phyloP scores from a whole-genome alignment of 2,329 filamentous ascomycete species.

The Nemania sp. region DNA sequence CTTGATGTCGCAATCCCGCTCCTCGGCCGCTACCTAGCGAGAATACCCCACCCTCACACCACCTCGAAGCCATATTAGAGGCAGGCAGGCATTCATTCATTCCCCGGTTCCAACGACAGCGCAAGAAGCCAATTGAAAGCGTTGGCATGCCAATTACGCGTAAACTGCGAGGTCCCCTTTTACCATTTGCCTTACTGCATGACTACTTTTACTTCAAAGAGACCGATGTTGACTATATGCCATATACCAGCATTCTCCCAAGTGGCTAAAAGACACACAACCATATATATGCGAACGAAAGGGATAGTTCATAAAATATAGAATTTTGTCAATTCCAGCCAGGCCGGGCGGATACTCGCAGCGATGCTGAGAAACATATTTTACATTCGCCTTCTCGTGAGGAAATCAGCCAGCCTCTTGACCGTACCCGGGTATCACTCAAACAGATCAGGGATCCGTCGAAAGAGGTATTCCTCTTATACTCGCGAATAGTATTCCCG shows the following conservation, averaged over 20 bases:
- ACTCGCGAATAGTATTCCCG: background rate
- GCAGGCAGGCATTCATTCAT: background rate
- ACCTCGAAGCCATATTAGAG: background rate
- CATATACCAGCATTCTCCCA: no score
- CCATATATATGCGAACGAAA: no score
- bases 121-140: slow-evolving; percentile 6
- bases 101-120: background rate
- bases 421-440: background rate
- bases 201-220: no score
- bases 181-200: background rate
- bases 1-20: slow-evolving; percentile 26
- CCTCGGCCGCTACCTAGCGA: slow-evolving; percentile 19
- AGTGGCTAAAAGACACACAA: no score
- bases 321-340: background rate
- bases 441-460: background rate
- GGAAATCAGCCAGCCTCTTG: background rate
- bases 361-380: slow-evolving; percentile 10
- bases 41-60: background rate
- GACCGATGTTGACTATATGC: no score
- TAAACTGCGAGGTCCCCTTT: background rate
- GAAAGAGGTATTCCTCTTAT: no score
- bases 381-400: background rate
- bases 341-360: background rate
- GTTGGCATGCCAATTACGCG: slow-evolving; percentile 9
- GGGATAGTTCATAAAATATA: background rate